phyloP scores from a whole-genome alignment of 371 early-diverging fungal species.

The Sporodiniella umbellata region DNA sequence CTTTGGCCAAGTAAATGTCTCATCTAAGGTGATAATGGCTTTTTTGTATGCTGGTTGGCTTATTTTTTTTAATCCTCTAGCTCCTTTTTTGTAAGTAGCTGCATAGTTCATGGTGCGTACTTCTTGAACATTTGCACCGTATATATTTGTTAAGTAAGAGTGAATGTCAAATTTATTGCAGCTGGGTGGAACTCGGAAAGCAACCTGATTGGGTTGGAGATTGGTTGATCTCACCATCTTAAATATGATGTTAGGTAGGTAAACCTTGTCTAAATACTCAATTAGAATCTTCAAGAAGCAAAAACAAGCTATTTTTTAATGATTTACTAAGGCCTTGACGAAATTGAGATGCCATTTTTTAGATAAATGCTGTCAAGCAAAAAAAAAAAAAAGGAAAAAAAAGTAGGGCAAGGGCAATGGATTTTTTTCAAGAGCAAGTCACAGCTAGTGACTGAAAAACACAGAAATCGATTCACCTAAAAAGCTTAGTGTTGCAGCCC shows the following conservation, averaged over 20 bases:
- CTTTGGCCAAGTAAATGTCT: constrained; percentile 75
- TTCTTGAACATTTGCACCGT: constrained; percentile 79
- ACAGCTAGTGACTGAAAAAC: not conserved
- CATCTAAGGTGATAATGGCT: constrained; percentile 88
- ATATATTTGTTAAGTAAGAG: constrained; percentile 83
- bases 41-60: constrained; percentile 74
- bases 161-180: constrained; percentile 94
- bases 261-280: constrained; percentile 59
- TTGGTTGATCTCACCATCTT: constrained; percentile 81
- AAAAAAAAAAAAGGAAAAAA: not conserved
- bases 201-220: constrained; percentile 86
- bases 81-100: constrained; percentile 47
- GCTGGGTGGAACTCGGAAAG: constrained; percentile 89
- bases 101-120: constrained; percentile 90
- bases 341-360: constrained; percentile 31
- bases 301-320: not conserved
- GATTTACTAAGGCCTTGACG: constrained; percentile 47
- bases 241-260: constrained; percentile 88
- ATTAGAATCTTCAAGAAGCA: not conserved
- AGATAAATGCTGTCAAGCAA: not conserved
- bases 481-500: no score
- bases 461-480: no score
- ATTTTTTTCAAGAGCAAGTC: constrained; percentile 2
- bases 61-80: constrained; percentile 44
- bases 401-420: not conserved